Base-by-base conservation (phyloP, 2,329 filamentous ascomycete genomes). In the Simplicillium sp. region DNA sequence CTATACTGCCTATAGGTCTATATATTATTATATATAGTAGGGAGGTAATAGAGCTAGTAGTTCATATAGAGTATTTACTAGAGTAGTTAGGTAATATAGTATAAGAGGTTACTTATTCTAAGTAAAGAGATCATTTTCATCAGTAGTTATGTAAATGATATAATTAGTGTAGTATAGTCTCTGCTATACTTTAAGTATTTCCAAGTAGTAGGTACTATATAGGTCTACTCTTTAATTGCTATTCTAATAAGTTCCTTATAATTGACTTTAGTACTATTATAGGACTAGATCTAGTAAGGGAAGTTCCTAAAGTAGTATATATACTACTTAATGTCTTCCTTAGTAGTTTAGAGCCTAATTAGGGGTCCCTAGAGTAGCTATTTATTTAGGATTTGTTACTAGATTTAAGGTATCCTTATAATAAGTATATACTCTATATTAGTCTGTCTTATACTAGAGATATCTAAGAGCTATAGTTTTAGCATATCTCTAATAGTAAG, bases 241-340 rank as follows among this genome's bases (percentile, higher is more conserved):
- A 15, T 35, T 25, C 35, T 20, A 7, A 42, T 7, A 3, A 32
- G 34, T 11, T 16, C 11, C 15, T 42, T 20, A 18, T 42, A 42
- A 32, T 38, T 32, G 3, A 38, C 18, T 13, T 38, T 25, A 3
- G 36, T 34, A 17, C 36, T 25, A 20, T 38, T 36, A 31, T 25
- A 38, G 3, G 36, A 42, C 2, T 11, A 7, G 12, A 42, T 38
- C n/a, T 29, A 25, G 11, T 12, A 17, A 11, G 36, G 40, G 36
- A 42, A 38, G 7, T 38, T 35, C 25, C 34, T 38, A 6, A 42
- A 18, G 4, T 38, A 18, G 7, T 38, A 42, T 5, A 25, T 42
- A 7, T 42, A 32, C 40, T 36, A 42, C 34, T 42, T 11, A 12
- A 32, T 42, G 14, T 42, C 40, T 9, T 25, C 38, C 20, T 42